Percentiles rank a stretch among this genome's conserved stretches.
phyloP scores from a whole-genome alignment of 1,284 basidiomycete species.

The Melampsora americana region DNA sequence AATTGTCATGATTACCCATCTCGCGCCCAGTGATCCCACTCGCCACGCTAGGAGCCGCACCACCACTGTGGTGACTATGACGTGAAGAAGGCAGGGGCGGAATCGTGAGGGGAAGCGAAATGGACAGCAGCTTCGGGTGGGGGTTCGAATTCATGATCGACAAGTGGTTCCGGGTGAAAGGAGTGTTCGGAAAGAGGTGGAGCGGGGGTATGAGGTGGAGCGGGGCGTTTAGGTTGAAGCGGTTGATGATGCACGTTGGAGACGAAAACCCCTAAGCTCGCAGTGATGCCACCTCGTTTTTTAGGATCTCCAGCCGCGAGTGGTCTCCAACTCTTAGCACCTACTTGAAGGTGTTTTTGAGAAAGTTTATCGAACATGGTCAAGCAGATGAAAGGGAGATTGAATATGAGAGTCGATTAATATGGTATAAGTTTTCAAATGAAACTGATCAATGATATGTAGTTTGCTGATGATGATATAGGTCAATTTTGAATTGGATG shows the following conservation, averaged over 20 bases:
- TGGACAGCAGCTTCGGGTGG: background rate
- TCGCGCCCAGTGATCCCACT: background rate
- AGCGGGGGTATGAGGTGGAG: background rate
- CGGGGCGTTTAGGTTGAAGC: background rate
- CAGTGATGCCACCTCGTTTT: slow-evolving; percentile 4
- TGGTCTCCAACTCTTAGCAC: slow-evolving; percentile 41
- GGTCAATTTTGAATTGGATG: no score
- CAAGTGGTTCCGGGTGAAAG: background rate
- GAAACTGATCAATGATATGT: no score
- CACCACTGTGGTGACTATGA: slow-evolving; percentile 4
- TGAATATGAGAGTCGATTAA: background rate
- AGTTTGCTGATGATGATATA: no score
- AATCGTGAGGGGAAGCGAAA: slow-evolving; percentile 4
- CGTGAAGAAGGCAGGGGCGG: background rate
- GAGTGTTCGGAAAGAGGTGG: background rate
- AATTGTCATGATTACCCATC: background rate
- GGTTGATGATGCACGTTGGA: background rate
- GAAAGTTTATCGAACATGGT: slow-evolving; percentile 31
- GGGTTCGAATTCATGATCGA: background rate
- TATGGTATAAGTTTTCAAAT: no score
- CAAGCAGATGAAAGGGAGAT: slow-evolving; percentile 3
- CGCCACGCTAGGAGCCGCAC: background rate
- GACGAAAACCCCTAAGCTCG: background rate
- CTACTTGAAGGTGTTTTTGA: slow-evolving; percentile 34
- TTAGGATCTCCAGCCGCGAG: slow-evolving; percentile 10